These are phyloP conservation scores for Plasmodium vivax DNA, from an alignment of 169 alveolate species.

Conservation along the genomic window DNA sequence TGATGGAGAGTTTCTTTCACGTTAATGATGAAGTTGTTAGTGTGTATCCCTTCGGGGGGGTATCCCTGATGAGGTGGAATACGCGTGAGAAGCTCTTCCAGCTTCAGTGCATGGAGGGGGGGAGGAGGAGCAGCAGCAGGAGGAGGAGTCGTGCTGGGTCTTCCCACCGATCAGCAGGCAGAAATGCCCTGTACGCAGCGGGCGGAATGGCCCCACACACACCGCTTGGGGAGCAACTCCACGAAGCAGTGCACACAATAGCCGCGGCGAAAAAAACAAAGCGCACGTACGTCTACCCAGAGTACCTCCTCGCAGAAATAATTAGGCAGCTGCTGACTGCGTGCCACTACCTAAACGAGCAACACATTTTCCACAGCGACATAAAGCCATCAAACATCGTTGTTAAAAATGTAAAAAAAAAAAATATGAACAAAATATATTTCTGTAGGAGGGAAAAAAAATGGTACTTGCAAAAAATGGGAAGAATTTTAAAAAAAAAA, in stretches of 20 bases:
- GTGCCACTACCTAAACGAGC: slow-evolving; percentile 12
- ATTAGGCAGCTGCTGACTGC: slow-evolving; percentile 35
- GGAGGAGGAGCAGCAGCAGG: background rate
- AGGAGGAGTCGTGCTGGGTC: background rate
- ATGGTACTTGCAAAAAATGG: slow-evolving; percentile 32
- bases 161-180: background rate
- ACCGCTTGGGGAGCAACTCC: background rate
- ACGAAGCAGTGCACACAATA: background rate
- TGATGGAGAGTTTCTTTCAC: background rate
- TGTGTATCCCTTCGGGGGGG: slow-evolving; percentile 37
- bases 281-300: slow-evolving; percentile 18
- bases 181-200: background rate
- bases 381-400: slow-evolving; percentile 69
- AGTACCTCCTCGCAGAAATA: slow-evolving; percentile 56
- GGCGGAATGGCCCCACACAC: background rate
- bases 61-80: slow-evolving; percentile 47
- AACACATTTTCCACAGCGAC: slow-evolving; percentile 38
- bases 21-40: background rate
- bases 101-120: background rate
- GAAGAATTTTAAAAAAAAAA: slow-evolving; percentile 17
- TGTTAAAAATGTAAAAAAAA: slow-evolving; percentile 24
- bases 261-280: background rate
- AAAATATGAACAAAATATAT: slow-evolving; percentile 27
- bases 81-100: slow-evolving; percentile 1
- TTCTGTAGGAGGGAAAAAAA: slow-evolving; percentile 15